Evolutionary conservation across 768 basidiomycete species (phyloP).

Genomic region (Trametes coccinea): DNA sequence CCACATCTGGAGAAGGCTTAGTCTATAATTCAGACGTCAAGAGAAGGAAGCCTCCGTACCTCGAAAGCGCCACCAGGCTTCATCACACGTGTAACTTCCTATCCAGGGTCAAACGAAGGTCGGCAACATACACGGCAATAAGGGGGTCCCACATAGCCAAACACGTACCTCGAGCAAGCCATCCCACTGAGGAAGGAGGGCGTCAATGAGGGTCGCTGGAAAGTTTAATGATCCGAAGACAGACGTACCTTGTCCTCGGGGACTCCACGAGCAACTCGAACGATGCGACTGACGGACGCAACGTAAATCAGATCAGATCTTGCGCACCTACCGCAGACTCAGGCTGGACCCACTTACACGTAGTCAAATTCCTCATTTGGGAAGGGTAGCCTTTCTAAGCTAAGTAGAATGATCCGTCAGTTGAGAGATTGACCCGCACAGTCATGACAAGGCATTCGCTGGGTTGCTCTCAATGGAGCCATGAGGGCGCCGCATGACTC

Average conservation of each 20-base stretch:
- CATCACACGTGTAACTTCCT: constrained; percentile 69
- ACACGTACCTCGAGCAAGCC: constrained; percentile 50
- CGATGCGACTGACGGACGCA: constrained; percentile 52
- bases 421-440: constrained; percentile 49
- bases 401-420: constrained; percentile 41
- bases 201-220: constrained; percentile 2
- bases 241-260: constrained; percentile 66
- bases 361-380: constrained; percentile 74
- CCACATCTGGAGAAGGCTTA: constrained; percentile 46
- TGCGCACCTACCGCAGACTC: background rate
- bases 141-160: background rate
- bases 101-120: constrained; percentile 7
- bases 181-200: constrained; percentile 54
- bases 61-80: constrained; percentile 75
- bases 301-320: constrained; percentile 13
- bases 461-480: too few species aligned
- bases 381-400: constrained; percentile 71
- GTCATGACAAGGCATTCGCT: too few species aligned
- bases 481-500: too few species aligned
- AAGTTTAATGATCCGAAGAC: background rate
- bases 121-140: background rate
- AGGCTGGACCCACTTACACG: constrained; percentile 49
- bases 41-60: constrained; percentile 36
- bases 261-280: constrained; percentile 70
- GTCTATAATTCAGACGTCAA: background rate